phyloP scores from a whole-genome alignment of 192 early-diverging fungal genomes.

The Chytriomyces hyalinus region DNA sequence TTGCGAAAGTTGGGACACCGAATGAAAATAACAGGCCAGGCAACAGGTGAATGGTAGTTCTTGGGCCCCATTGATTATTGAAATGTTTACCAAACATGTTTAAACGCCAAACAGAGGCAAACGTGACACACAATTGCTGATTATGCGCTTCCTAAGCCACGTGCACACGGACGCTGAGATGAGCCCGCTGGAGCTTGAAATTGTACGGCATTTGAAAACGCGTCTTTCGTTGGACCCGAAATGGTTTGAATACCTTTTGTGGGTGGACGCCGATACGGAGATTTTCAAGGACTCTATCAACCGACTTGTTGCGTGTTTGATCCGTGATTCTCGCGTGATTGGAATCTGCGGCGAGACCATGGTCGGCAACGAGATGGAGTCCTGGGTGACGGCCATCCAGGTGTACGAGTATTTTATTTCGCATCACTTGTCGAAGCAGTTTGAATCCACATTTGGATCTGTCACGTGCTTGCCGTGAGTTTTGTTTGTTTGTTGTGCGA shows the following conservation, averaged over 20 bases:
- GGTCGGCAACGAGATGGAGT: conserved; percentile 78
- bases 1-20: conserved; percentile 87
- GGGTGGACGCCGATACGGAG: conserved; percentile 46
- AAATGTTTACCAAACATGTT: background rate
- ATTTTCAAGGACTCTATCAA: conserved; percentile 36
- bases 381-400: conserved; percentile 94
- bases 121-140: conserved; percentile 78
- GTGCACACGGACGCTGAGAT: conserved; percentile 71
- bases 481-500: conserved; percentile 55
- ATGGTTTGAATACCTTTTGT: conserved; percentile 60
- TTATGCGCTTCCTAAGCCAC: conserved; percentile 75
- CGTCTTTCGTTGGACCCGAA: conserved; percentile 85
- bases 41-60: background rate
- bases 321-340: conserved; percentile 78
- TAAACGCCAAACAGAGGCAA: conserved; percentile 75
- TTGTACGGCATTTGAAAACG: conserved; percentile 84
- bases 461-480: conserved; percentile 57
- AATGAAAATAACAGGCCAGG: conserved; percentile 71
- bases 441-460: conserved; percentile 58
- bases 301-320: conserved; percentile 59
- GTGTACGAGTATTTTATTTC: conserved; percentile 82
- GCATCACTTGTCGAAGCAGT: conserved; percentile 52
- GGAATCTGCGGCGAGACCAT: conserved; percentile 91
- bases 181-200: conserved; percentile 78
- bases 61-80: conserved; percentile 53